These are phyloP conservation scores for Diplosphaera chodatii DNA, from an alignment of 139 green algal species.

Conservation along the genomic window DNA sequence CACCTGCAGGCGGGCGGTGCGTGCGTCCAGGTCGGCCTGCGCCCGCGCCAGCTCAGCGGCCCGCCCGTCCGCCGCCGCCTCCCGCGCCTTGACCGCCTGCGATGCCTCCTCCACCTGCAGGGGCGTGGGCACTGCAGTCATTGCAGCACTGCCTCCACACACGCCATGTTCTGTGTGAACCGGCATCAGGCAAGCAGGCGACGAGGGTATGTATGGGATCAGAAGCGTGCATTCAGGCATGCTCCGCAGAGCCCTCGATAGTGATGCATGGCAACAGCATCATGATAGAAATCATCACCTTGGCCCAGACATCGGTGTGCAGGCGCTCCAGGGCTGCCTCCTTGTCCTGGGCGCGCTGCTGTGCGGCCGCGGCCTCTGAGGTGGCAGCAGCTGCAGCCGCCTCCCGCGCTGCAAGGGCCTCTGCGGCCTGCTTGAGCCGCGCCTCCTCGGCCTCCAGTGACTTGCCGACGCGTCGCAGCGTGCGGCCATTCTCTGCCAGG, in stretches of 20 bases:
- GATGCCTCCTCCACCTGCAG: slow-evolving; percentile 4
- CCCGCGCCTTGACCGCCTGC: not conserved
- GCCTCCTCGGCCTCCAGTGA: slow-evolving; percentile 10
- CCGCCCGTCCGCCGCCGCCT: slow-evolving; percentile 8
- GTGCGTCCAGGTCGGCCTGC: slow-evolving; percentile 7
- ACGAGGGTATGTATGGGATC: too few relatives aligned
- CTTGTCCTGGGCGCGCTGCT: not conserved
- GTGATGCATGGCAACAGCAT: too few relatives aligned
- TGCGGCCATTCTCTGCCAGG: not conserved
- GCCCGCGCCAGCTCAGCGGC: slow-evolving; percentile 2
- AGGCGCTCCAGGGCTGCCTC: slow-evolving; percentile 7
- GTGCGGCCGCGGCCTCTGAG: not conserved
- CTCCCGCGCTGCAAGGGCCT: not conserved
- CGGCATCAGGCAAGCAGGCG: too few relatives aligned
- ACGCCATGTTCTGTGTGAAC: not conserved
- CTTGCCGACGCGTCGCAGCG: not conserved
- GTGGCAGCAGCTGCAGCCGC: not conserved
- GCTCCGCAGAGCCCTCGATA: too few relatives aligned
- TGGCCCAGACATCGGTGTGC: slow-evolving; percentile 9
- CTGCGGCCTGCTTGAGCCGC: not conserved
- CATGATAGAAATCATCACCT: too few relatives aligned
- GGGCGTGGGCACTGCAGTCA: not conserved
- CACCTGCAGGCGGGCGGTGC: slow-evolving; percentile 4
- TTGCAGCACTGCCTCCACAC: too few relatives aligned
- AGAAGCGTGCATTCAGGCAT: too few relatives aligned